A percentile compares a stretch with the other conserved stretches of the same genome.
These are phyloP conservation scores for Cafeteria roenbergensis DNA, from an alignment of 108 stramenopile species.

Conservation along the genomic window DNA sequence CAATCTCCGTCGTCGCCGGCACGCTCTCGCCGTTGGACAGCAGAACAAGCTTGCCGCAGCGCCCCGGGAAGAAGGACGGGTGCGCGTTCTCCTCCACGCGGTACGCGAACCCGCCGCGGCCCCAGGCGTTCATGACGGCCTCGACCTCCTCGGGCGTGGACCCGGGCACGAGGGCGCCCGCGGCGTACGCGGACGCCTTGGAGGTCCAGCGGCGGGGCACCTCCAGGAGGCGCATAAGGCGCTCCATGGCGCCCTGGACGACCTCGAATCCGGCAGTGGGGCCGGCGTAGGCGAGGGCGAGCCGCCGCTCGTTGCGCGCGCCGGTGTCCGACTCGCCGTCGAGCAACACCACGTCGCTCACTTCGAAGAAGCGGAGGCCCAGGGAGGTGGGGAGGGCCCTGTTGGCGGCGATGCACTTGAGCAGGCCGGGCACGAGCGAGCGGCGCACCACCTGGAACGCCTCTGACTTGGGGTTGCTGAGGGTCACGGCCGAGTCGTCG, in stretches of 20 bases:
- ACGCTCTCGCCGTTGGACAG: slow-evolving; percentile 35
- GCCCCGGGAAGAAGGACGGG: slow-evolving; percentile 81
- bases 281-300: slow-evolving; percentile 79
- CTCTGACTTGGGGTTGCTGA: slow-evolving; percentile 86
- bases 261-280: slow-evolving; percentile 91
- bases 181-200: slow-evolving; percentile 3
- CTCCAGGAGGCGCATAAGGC: slow-evolving; percentile 79
- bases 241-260: slow-evolving; percentile 89
- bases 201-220: slow-evolving; percentile 65
- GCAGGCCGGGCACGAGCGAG: slow-evolving; percentile 76
- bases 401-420: slow-evolving; percentile 87
- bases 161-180: background rate
- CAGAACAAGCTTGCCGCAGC: slow-evolving; percentile 77
- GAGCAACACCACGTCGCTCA: slow-evolving; percentile 79
- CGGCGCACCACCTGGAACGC: slow-evolving; percentile 94
- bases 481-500: slow-evolving; percentile 53
- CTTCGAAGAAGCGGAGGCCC: slow-evolving; percentile 81
- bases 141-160: background rate
- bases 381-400: slow-evolving; percentile 53
- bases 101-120: slow-evolving; percentile 22
- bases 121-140: background rate
- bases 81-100: slow-evolving; percentile 20
- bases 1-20: background rate
- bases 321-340: slow-evolving; percentile 83
- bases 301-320: slow-evolving; percentile 64